Evolutionary conservation across 306 rosid species (phyloP), one percentile per base, ranked within the genome.

Genomic region (Cicer cuneatum): DNA sequence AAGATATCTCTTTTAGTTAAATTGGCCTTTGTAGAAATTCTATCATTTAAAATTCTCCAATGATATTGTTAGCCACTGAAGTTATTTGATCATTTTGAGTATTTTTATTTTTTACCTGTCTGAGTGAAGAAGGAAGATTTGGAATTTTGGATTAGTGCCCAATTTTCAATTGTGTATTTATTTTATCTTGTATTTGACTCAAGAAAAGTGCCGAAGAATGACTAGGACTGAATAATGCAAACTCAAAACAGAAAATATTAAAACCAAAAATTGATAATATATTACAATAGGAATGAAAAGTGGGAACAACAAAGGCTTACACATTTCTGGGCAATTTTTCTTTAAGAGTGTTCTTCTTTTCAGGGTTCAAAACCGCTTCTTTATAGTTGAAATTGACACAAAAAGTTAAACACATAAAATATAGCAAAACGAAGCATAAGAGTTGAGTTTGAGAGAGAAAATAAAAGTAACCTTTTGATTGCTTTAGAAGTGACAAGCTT

Each of bases 151-250:
- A n/a, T n/a, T n/a, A n/a, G n/a, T n/a, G n/a, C n/a, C n/a, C n/a
- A n/a, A n/a, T n/a, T n/a, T n/a, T n/a, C n/a, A n/a, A n/a, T n/a
- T n/a, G n/a, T n/a, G n/a, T n/a, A n/a, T n/a, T n/a, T n/a, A n/a
- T n/a, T n/a, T n/a, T n/a, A n/a, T n/a, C n/a, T n/a, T n/a, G n/a
- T n/a, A n/a, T n/a, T n/a, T n/a, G n/a, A n/a, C n/a, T n/a, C n/a
- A n/a, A 94, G 91, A 91, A 94, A 68, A 91, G 90, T 4, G 96
- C 91, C 2, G 97, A 86, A 61, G 96, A 81, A 79, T 84, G 83
- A 69, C 67, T 82, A 1, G 98, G 97, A 75, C 98, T 93, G 54
- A 49, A 82, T 47, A 63, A 64, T 37, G 35, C 58, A 58, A 69
- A 83, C 59, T 37, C 41, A 78, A 48, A 68, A 19, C 46, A 72